Conservation (phyloP, 2,329 filamentous ascomycete species). For the Volutella citrinella region DNA sequence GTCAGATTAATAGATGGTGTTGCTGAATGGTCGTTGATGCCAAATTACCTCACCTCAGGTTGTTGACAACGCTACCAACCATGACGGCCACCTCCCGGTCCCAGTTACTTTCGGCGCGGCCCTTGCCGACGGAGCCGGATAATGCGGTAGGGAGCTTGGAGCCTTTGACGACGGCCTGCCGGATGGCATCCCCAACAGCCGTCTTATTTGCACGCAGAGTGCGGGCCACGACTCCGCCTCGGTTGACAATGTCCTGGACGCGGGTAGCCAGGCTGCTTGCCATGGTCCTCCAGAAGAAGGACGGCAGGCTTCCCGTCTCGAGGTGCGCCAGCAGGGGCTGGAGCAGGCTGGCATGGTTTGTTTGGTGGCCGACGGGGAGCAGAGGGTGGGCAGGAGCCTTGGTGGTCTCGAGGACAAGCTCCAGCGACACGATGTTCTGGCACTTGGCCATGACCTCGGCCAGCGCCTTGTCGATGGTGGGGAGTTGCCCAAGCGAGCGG, state of each 20-base stretch:
- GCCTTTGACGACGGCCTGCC: slow-evolving; percentile 79
- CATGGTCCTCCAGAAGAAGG: slow-evolving; percentile 90
- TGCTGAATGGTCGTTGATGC: too few relatives aligned
- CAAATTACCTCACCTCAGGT: slow-evolving; percentile 49
- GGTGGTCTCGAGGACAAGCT: slow-evolving; percentile 68
- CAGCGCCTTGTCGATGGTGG: slow-evolving; percentile 77
- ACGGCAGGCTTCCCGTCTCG: slow-evolving; percentile 82
- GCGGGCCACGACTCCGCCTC: slow-evolving; percentile 80
- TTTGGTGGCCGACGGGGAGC: slow-evolving; percentile 38
- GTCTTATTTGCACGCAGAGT: slow-evolving; percentile 75
- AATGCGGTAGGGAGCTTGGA: slow-evolving; percentile 63
- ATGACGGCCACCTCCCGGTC: slow-evolving; percentile 93
- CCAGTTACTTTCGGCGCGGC: slow-evolving; percentile 58
- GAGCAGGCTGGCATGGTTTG: slow-evolving; percentile 54
- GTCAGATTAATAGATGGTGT: too few relatives aligned
- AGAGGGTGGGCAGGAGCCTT: slow-evolving; percentile 69
- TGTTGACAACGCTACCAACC: slow-evolving; percentile 76
- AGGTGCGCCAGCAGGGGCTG: slow-evolving; percentile 72
- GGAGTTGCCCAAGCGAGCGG: slow-evolving; percentile 74
- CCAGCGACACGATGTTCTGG: slow-evolving; percentile 87
- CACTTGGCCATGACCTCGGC: slow-evolving; percentile 79
- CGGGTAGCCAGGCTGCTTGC: slow-evolving; percentile 72
- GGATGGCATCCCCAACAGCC: slow-evolving; percentile 71
- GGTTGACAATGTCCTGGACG: slow-evolving; percentile 79
- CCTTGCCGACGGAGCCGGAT: slow-evolving; percentile 39